Base-by-base conservation (phyloP, 1,284 basidiomycete species). In the Naganishia cerealis region DNA sequence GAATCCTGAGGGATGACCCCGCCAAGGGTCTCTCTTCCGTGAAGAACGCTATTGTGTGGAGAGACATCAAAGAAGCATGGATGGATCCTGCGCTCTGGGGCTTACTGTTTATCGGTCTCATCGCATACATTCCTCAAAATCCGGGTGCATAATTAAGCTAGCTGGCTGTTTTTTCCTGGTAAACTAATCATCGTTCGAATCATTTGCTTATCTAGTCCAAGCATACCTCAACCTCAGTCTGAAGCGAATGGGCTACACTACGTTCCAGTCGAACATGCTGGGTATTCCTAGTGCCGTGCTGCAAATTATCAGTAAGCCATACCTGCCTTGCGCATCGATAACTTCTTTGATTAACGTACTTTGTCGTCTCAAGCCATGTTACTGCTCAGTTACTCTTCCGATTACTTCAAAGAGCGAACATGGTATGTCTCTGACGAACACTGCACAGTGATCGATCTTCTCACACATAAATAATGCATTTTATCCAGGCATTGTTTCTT, bases 1-100 rank as follows among this genome's bases (percentile, higher is more conserved):
- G 78, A 52, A 78, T 82, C 9, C 72, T 83, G 0, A 76, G 82
- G 3, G 82, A 83, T 68, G 82, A 83, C 61, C 82, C 79, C 0
- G 75, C 76, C 54, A 83, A 82, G 72, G 69, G 69, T 16, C 48
- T 70, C 26, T 65, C 55, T 26, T 48, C 66, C 36, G 46, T 67
- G 38, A 55, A 67, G 42, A 70, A 63, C 48, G 62, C 57, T 15
- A 67, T 70, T 33, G 57, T 24, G 7, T 67, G 59, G 50, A 57
- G 42, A 33, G 69, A 70, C 39, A 48, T 67, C 48, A 57, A 58
- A 26, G 66, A 67, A 15, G 55, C 69, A 29, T 67, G 58, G 59
- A 57, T 40, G 10, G 66, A 70, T 42, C 50, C 52, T 29, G 56
- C 55, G 1, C 42, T 70, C 8, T 70, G 69, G 69, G 58, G 53